Evolutionary conservation across 2,329 filamentous ascomycete genomes (phyloP), one percentile per base, ranked within the genome.

Genomic region (Cladosporium sp.): DNA sequence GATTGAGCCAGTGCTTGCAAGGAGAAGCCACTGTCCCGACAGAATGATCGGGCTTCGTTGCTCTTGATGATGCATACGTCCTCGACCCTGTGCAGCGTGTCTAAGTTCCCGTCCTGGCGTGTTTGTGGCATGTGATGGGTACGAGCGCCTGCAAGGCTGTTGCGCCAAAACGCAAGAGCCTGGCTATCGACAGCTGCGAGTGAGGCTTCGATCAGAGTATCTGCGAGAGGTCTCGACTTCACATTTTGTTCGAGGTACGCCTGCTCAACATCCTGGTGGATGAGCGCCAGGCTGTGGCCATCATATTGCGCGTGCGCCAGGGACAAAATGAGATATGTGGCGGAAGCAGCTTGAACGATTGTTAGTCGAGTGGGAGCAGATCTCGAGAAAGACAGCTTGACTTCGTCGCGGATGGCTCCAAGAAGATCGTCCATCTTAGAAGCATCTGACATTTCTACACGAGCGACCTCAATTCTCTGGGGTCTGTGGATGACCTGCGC

Each of bases 261-360:
- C n/a, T 77, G 80, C 18, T 83, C 77, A 0, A 97, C 84, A 72
- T 95, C 88, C 52, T 84, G 80, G 71, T 95, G 92, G 1, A 97
- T 77, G 18, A 96, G 79, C 3, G 83, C 81, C 14, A 97, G 83
- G 2, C 93, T 96, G 86, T 89, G 93, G 0, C 93, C 93, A 73
- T 97, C 93, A 70, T 97, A 97, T 23, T 97, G 82, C 1, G 93
- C 92, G 77, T 97, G 93, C 0, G 93, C 85, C 46, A 97, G 88
- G 0, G 92, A 93, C 1, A 97, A 75, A 5, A 86, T 66, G n/a
- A 87, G 71, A 65, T 83, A 84, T 3, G 63, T 73, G 18, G 77
- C 74, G 6, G 67, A 60, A 0, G 72, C 64, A 23, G 78, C 73
- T 18, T 75, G 68, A 23, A 82, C 69, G 4, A 82, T 60, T 3